phyloP scores from a whole-genome alignment of 139 green algal genomes.

The Chlamydomonas asymmetrica region DNA sequence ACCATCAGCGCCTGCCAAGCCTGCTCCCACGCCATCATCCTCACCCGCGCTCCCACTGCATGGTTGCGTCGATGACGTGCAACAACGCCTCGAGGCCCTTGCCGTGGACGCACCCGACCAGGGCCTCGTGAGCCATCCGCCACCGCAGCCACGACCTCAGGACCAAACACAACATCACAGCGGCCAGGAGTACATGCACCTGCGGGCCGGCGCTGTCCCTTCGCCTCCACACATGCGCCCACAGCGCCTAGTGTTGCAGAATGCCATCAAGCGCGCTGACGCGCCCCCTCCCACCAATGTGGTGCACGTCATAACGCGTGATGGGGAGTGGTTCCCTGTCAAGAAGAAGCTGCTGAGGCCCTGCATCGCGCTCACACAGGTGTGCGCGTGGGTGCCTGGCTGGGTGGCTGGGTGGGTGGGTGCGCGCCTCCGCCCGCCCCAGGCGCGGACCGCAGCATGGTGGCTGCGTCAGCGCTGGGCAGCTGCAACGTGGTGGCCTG shows the following conservation, averaged over 20 bases:
- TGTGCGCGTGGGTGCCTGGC: conserved; percentile 3
- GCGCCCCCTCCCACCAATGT: conserved; percentile 9
- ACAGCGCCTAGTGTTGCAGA: not conserved
- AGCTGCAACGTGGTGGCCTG: too few species aligned
- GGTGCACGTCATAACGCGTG: conserved; percentile 47
- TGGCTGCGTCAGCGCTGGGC: too few species aligned
- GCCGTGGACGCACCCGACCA: too few species aligned
- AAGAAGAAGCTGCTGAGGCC: conserved; percentile 64
- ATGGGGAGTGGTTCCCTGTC: conserved; percentile 71
- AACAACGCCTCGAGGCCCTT: too few species aligned
- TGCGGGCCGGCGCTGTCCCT: not conserved
- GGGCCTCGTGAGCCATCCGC: conserved; percentile 27
- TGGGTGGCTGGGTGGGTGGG: not conserved
- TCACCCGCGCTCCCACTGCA: too few species aligned
- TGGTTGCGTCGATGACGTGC: too few species aligned
- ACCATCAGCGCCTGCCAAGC: too few species aligned
- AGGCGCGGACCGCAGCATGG: too few species aligned
- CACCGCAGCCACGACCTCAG: conserved; percentile 9
- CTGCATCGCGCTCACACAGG: conserved; percentile 69
- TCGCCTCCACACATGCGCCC: not conserved
- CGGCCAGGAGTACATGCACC: too few species aligned
- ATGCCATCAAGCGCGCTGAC: not conserved
- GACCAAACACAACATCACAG: conserved; percentile 5
- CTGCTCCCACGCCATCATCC: too few species aligned
- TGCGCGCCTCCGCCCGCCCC: too few species aligned